Percentiles rank a stretch among this genome's conserved stretches.
These are phyloP conservation scores for Aspergillus nanangensis DNA, from an alignment of 495 filamentous ascomycete genomes.

Conservation along the genomic window DNA sequence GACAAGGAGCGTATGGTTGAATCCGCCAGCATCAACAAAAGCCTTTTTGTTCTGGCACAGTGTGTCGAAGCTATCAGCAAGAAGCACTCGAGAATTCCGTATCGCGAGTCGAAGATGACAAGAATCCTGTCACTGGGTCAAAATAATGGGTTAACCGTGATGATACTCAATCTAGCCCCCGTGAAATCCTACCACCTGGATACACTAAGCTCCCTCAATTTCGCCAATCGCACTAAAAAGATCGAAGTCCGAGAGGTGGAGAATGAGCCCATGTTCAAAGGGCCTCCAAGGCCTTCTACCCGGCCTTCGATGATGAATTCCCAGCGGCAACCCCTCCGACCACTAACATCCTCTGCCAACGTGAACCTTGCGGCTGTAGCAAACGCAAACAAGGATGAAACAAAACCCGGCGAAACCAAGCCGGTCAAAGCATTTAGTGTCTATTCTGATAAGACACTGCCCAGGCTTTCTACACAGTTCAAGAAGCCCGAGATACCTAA, in stretches of 20 bases:
- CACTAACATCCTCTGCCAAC: constrained; percentile 59
- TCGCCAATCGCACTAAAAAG: constrained; percentile 92
- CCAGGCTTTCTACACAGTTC: constrained; percentile 33
- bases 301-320: constrained; percentile 41
- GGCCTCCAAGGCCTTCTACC: constrained; percentile 49
- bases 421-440: constrained; percentile 78
- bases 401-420: constrained; percentile 55
- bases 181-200: constrained; percentile 86
- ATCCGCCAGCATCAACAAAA: constrained; percentile 98
- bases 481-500: constrained; percentile 35
- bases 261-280: constrained; percentile 83
- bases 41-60: constrained; percentile 88
- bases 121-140: constrained; percentile 88
- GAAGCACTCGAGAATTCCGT: constrained; percentile 79
- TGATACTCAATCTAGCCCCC: constrained; percentile 93
- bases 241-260: constrained; percentile 94
- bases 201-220: constrained; percentile 88
- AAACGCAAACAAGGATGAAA: constrained; percentile 41
- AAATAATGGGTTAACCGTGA: constrained; percentile 91
- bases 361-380: constrained; percentile 49
- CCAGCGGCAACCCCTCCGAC: constrained; percentile 70
- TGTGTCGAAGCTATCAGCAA: constrained; percentile 92
- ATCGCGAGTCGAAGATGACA: constrained; percentile 96
- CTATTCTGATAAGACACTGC: constrained; percentile 65
- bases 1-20: constrained; percentile 89